A percentile compares a stretch with the other conserved stretches of the same genome.
Evolutionary conservation across 2,329 filamentous ascomycete species (phyloP).

Genomic region (Coniochaeta ligniaria): DNA sequence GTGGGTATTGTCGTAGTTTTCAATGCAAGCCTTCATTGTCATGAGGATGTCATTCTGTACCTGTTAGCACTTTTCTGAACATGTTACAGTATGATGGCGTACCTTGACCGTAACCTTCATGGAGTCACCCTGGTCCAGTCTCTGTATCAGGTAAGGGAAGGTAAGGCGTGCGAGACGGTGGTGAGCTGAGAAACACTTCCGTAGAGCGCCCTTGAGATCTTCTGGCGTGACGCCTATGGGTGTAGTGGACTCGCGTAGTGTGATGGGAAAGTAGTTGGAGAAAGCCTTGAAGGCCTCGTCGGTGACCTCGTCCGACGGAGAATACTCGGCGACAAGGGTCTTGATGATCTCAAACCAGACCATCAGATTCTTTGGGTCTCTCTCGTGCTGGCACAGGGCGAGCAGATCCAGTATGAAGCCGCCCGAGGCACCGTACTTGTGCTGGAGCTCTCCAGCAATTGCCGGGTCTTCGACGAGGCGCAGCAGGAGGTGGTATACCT

Average conservation of each 20-base stretch:
- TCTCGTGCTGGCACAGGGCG: conserved; percentile 44
- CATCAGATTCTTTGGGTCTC: conserved; percentile 50
- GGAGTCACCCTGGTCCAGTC: conserved; percentile 51
- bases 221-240: conserved; percentile 46
- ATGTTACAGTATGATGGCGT: conserved; percentile 2
- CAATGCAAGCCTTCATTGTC: conserved; percentile 47
- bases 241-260: conserved; percentile 42
- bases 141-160: conserved; percentile 48
- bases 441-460: conserved; percentile 35
- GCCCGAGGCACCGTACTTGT: conserved; percentile 32
- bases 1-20: conserved; percentile 37
- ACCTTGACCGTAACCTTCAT: conserved; percentile 53
- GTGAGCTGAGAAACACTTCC: conserved; percentile 46
- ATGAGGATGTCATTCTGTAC: conserved; percentile 46
- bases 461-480: conserved; percentile 34
- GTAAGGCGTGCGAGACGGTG: conserved; percentile 35
- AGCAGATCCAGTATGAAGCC: conserved; percentile 43
- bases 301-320: conserved; percentile 35
- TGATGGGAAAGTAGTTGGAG: conserved; percentile 56
- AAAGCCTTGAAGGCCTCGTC: conserved; percentile 46
- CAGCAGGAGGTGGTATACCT: conserved; percentile 42
- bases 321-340: conserved; percentile 36
- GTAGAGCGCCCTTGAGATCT: conserved; percentile 44
- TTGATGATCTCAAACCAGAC: conserved; percentile 47
- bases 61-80: not conserved